Evolutionary conservation across 306 rosid species (phyloP).

Genomic region (Lupinus albus): DNA sequence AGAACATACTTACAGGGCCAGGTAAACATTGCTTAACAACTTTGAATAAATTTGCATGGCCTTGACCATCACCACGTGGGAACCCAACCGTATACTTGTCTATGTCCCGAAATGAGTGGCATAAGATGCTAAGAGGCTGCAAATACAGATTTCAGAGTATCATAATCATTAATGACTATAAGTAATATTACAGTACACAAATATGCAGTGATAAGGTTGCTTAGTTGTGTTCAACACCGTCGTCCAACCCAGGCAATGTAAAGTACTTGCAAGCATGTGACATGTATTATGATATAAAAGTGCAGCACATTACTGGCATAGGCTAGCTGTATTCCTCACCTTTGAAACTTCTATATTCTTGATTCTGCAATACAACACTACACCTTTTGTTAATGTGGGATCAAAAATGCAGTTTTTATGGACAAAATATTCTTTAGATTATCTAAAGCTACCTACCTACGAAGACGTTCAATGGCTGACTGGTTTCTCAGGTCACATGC

Average conservation of each 20-base stretch:
- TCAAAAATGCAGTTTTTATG: constrained; percentile 14
- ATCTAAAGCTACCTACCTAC: constrained; percentile 56
- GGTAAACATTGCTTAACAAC: constrained; percentile 87
- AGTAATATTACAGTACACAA: constrained; percentile 26
- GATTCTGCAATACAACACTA: constrained; percentile 72
- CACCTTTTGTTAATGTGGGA: constrained; percentile 39
- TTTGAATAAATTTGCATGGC: constrained; percentile 76
- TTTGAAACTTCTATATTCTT: constrained; percentile 77
- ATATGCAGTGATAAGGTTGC: not conserved
- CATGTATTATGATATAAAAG: constrained; percentile 5
- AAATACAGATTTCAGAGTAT: constrained; percentile 19
- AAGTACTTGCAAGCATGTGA: constrained; percentile 29
- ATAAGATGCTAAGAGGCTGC: constrained; percentile 94
- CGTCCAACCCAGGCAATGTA: constrained; percentile 1
- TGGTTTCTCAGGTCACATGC: constrained; percentile 82
- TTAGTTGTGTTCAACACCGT: constrained; percentile 11
- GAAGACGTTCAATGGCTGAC: constrained; percentile 87
- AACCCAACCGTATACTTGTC: constrained; percentile 84
- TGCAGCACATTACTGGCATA: constrained; percentile 18
- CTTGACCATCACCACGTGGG: constrained; percentile 90
- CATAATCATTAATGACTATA: constrained; percentile 8
- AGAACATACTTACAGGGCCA: constrained; percentile 84
- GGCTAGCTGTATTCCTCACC: constrained; percentile 54
- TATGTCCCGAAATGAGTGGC: constrained; percentile 90
- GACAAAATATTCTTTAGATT: not conserved